phyloP scores from a whole-genome alignment of 306 rosid species.

The Casuarina equisetifolia region DNA sequence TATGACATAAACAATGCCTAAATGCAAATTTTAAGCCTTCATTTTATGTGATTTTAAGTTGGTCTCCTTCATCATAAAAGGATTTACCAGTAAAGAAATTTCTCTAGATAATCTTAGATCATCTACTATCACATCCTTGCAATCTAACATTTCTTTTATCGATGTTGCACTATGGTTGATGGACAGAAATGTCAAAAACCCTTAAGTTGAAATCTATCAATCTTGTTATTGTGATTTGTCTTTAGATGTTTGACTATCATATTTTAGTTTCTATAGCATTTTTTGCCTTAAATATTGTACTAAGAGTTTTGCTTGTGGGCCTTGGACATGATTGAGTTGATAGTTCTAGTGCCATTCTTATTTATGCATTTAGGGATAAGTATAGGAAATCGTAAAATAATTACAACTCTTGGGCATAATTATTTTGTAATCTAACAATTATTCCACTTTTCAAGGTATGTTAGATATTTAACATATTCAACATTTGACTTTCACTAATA shows the following conservation, averaged over 20 bases:
- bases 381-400: slow-evolving; percentile 29
- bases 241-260: not conserved
- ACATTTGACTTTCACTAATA: not conserved
- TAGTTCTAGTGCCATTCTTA: not conserved
- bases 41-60: not conserved
- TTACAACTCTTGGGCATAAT: slow-evolving; percentile 75
- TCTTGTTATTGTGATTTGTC: not conserved
- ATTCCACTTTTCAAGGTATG: slow-evolving; percentile 46
- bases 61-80: not conserved
- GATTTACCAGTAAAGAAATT: not conserved
- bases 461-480: slow-evolving; percentile 10
- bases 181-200: not conserved
- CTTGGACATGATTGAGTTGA: no score
- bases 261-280: not conserved
- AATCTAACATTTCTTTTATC: not conserved
- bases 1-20: not conserved
- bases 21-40: not conserved
- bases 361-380: not conserved
- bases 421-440: no score
- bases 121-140: not conserved
- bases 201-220: not conserved
- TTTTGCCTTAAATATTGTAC: no score
- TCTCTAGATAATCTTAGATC: not conserved
- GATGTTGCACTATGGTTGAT: not conserved
- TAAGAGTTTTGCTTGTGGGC: no score